Conservation (phyloP, 2,329 filamentous ascomycete species). For the Talaromyces sp. region DNA sequence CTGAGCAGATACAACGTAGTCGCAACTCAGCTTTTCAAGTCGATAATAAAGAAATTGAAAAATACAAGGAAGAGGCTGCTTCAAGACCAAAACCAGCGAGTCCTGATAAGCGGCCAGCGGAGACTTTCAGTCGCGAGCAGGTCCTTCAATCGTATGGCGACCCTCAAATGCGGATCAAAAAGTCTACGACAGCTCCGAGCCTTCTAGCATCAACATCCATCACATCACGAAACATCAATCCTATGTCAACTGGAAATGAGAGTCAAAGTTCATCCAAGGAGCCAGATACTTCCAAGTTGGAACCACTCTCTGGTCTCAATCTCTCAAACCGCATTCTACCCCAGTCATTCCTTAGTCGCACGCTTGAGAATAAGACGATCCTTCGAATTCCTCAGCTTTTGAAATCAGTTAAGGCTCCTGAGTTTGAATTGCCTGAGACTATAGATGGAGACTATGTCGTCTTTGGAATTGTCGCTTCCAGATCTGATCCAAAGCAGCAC, state of each 20-base stretch:
- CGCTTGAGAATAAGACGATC: constrained; percentile 71
- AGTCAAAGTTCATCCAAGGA: constrained; percentile 28
- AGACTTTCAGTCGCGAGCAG: constrained; percentile 63
- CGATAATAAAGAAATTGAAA: constrained; percentile 43
- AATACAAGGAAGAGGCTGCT: constrained; percentile 39
- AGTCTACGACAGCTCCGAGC: constrained; percentile 36
- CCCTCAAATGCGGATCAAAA: constrained; percentile 29
- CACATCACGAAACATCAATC: constrained; percentile 14
- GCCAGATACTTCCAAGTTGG: constrained; percentile 64
- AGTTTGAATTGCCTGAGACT: constrained; percentile 70
- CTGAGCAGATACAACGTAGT: constrained; percentile 36
- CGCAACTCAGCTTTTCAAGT: constrained; percentile 44
- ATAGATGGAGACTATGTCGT: constrained; percentile 87
- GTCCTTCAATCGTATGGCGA: constrained; percentile 43
- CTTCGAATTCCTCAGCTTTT: constrained; percentile 78
- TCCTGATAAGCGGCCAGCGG: constrained; percentile 48
- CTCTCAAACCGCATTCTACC: constrained; percentile 79
- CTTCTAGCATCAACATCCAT: constrained; percentile 19
- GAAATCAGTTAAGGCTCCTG: constrained; percentile 73
- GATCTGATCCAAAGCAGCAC: constrained; percentile 72
- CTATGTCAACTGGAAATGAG: constrained; percentile 22
- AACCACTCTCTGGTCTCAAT: constrained; percentile 81
- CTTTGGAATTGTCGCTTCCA: constrained; percentile 81
- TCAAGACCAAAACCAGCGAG: constrained; percentile 36
- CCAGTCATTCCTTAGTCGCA: constrained; percentile 73